Percentiles rank a stretch among this genome's conserved stretches.
These are phyloP conservation scores for Apiotrichum porosum DNA, from an alignment of 1,284 basidiomycete genomes.

Conservation along the genomic window DNA sequence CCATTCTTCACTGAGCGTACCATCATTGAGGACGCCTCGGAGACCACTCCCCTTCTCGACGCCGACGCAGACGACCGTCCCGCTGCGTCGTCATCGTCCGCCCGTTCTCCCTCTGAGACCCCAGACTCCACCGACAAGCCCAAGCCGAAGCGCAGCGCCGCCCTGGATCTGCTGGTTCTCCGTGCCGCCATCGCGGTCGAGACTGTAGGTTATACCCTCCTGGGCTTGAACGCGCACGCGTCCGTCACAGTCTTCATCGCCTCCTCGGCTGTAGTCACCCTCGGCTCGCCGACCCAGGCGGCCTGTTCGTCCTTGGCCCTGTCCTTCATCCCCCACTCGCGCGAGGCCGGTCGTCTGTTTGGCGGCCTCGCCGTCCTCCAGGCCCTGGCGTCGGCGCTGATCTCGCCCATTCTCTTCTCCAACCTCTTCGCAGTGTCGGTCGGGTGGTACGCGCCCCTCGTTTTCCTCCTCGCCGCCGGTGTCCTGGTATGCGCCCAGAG, in stretches of 20 bases:
- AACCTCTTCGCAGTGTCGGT: constrained; percentile 40
- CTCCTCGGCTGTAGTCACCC: constrained; percentile 26
- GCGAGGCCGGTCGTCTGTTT: constrained; percentile 44
- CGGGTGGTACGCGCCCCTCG: constrained; percentile 31
- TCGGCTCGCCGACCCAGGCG: constrained; percentile 35
- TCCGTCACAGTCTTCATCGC: constrained; percentile 29
- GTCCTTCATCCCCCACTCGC: constrained; percentile 33
- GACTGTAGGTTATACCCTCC: constrained; percentile 54
- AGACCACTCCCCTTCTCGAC: constrained; percentile 7
- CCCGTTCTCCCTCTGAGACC: not conserved
- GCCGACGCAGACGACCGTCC: too few relatives aligned
- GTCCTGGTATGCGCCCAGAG: constrained; percentile 24
- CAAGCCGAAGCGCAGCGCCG: constrained; percentile 27
- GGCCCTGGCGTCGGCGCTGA: constrained; percentile 36
- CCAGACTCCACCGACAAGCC: constrained; percentile 6
- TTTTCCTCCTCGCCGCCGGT: constrained; percentile 35
- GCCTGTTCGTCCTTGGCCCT: constrained; percentile 45
- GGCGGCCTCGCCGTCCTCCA: constrained; percentile 43
- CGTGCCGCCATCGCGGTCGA: constrained; percentile 53
- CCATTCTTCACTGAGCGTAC: constrained; percentile 25
- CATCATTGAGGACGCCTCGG: constrained; percentile 10
- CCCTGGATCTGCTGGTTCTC: constrained; percentile 41
- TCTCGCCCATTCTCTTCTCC: constrained; percentile 41
- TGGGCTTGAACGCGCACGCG: constrained; percentile 42
- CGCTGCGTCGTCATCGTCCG: not conserved